Base-by-base conservation (phyloP, 192 early-diverging fungal species). In the Entomortierella lignicola region DNA sequence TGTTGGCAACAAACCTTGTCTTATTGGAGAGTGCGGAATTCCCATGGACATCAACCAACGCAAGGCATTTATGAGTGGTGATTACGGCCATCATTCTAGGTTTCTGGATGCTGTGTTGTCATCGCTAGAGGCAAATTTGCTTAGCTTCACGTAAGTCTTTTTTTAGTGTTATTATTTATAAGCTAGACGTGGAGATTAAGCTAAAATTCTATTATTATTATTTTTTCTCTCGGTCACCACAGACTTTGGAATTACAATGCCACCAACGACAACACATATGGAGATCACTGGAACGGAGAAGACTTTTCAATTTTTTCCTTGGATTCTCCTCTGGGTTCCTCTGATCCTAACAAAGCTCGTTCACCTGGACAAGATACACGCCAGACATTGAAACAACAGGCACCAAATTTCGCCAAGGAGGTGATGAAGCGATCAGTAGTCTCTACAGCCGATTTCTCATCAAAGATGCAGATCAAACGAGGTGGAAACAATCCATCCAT, bases 211-310 rank as follows among this genome's bases (percentile, higher is more conserved):
- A n/a, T n/a, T n/a, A n/a, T n/a, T 64, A 51, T 32, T 64, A 18
- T 51, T 29, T 32, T 21, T 31, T 17, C 27, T 15, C 12, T 44
- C 26, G 52, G 26, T 27, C 1, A 17, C 25, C 5, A 0, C 63
- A 89, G 88, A 4, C 82, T 95, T 11, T 95, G 94, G 94, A 95
- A 95, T 72, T 95, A 95, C 69, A 94, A 95, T 74, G 82, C 92
- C 17, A 80, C 80, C 26, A 95, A 95, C 48, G 92, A 93, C 79
- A 92, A 95, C 69, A 83, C 84, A 11, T 83, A 87, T 63, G 94
- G 94, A 6, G 94, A 95, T 64, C 91, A 93, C 57, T 95, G 94
- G 93, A 94, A 93, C 56, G 93, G 92, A 23, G 92, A 94, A 59
- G 93, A 95, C 66, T 95, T 95, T 74, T 92, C 91, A 8, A 92